Base-by-base conservation (phyloP, 2,329 filamentous ascomycete species). In the Fusarium poae region DNA sequence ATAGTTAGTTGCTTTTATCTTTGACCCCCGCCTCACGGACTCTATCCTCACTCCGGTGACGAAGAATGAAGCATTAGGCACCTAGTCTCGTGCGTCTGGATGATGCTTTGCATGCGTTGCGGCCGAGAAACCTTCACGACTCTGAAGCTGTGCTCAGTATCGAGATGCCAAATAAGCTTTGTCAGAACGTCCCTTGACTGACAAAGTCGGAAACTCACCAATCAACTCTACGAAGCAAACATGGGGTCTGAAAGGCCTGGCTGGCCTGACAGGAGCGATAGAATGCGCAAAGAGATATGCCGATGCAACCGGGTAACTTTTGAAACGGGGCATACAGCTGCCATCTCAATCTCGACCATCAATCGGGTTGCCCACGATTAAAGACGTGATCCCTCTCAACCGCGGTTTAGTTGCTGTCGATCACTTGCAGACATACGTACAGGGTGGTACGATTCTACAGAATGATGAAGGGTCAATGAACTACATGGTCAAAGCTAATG, bases 241-340 rank as follows among this genome's bases (percentile, higher is more conserved):
- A 42, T 11, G 40, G 39, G 40, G 21, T 43, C 9, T 43, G 40
- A 43, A 27, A 43, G 40, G 40, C 40, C 40, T 43, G 40, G 9
- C 23, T 25, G 40, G 40, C 40, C 40, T 43, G 21, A 43, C 16
- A 25, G 15, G 9, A 43, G 40, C 6, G 10, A 27, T 12, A 43
- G 15, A 25, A 11, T 2, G 23, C 3, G 23, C 10, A 10, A n/a
- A 23, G 16, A 43, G 16, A 25, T 25, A 43, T 43, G 21, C 21
- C 23, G 23, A 18, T 7, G 7, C 23, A 10, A 18, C 40, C 15
- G 15, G 9, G 15, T 43, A 23, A 18, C 3, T n/a, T 12, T 9
- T 43, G 13, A 42, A 42, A 23, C 39, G 39, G 39, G 39, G 20
- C 15, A 42, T 8, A 15, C 6, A 23, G 8, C 20, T 13, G 2